Evolutionary conservation across 495 filamentous ascomycete genomes (phyloP), one percentile per base, ranked within the genome.

Genomic region (Baudoinia panamericana): DNA sequence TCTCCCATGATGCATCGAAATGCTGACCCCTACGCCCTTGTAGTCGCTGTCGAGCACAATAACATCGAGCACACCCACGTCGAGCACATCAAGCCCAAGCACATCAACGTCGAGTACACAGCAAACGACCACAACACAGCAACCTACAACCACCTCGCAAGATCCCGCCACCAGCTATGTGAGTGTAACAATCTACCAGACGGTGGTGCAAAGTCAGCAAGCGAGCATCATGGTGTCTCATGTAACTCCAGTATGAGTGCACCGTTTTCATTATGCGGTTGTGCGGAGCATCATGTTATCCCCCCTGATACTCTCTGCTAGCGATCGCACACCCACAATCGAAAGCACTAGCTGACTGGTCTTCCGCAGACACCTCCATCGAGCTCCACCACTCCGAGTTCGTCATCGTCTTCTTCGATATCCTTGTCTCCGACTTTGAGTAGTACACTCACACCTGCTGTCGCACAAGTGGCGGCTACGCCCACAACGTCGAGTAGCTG

Each of bases 171-270:
- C 47, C 21, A 45, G 21, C 27, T 28, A 12, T 36, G 47, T 50
- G 47, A 50, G 47, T 46, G 21, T 24, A 17, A 44, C 40, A 15
- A 24, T 50, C 26, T 34, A 44, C 29, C 26, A 36, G 40, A 50
- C 46, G 35, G 40, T 50, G 26, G 45, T 35, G 25, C 25, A 39
- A 18, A 43, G 23, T 18, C 30, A 38, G 41, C 39, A 26, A n/a
- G 25, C 45, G 26, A 44, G 40, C 19, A 25, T 40, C 7, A 34
- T 50, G 40, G 32, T 41, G 35, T 50, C 46, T 15, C 45, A 50
- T 36, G 46, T 50, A 18, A 44, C 46, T 44, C 40, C 35, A 33
- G 46, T 50, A 50, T 39, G 46, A 39, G 17, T 33, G 27, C 34
- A 44, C 34, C n/a, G n/a, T 9, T 50, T 44, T 50, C 34, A 44